Percentiles rank a stretch among this genome's conserved stretches.
Conservation (phyloP, 2,329 filamentous ascomycete species). For the Penicillium sp. region DNA sequence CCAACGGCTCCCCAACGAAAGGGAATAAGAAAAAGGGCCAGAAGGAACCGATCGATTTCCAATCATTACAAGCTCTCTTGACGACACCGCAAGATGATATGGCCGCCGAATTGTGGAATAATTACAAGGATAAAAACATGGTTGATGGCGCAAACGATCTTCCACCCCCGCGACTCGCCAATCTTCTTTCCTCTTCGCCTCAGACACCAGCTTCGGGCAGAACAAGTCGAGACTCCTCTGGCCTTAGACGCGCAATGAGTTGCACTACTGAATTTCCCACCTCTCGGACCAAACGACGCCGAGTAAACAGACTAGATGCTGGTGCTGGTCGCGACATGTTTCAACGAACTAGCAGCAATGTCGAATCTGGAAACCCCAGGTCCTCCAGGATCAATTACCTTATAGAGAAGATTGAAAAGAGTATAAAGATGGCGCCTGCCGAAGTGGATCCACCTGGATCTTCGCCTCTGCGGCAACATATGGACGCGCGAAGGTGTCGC, state of each 20-base stretch:
- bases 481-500: constrained; percentile 31
- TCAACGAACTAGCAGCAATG: constrained; percentile 41
- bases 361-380: constrained; percentile 41
- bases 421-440: constrained; percentile 38
- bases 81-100: constrained; percentile 70
- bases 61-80: constrained; percentile 58
- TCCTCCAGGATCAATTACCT: constrained; percentile 56
- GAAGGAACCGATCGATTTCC: constrained; percentile 55
- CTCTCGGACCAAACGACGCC: constrained; percentile 62
- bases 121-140: constrained; percentile 60
- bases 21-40: constrained; percentile 37
- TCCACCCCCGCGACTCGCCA: constrained; percentile 58
- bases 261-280: constrained; percentile 69
- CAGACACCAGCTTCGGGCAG: constrained; percentile 56
- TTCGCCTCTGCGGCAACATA: constrained; percentile 42
- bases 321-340: constrained; percentile 50
- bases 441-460: constrained; percentile 43
- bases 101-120: constrained; percentile 73
- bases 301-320: constrained; percentile 50
- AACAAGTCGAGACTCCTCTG: constrained; percentile 46
- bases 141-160: constrained; percentile 48
- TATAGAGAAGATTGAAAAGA: constrained; percentile 64
- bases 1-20: constrained; percentile 63
- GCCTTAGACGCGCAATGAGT: constrained; percentile 64
- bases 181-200: constrained; percentile 69